Evolutionary conservation across 306 rosid species (phyloP).

Genomic region (Mimosa bimucronata): DNA sequence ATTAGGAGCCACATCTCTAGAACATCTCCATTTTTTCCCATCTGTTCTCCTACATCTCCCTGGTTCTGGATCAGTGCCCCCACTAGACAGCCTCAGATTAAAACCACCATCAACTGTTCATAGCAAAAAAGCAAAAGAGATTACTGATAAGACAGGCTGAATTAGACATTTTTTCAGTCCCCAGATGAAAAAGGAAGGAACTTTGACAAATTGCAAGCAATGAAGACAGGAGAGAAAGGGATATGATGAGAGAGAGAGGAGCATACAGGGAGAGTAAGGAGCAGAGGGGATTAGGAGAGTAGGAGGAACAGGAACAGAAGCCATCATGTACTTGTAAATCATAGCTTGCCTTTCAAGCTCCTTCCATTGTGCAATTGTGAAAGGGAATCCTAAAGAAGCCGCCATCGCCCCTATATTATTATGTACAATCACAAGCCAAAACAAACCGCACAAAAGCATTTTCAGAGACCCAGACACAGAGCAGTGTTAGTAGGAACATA

Average conservation of each 20-base stretch:
- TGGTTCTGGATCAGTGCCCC: conserved; percentile 64
- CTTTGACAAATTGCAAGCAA: conserved; percentile 6
- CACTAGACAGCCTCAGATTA: conserved; percentile 55
- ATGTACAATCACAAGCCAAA: conserved; percentile 33
- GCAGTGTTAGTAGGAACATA: no score
- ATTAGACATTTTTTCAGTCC: conserved; percentile 6
- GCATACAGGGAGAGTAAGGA: conserved; percentile 47
- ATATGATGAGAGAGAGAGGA: neutral
- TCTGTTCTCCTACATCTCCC: conserved; percentile 85
- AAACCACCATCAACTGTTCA: conserved; percentile 53
- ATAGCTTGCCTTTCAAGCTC: conserved; percentile 87
- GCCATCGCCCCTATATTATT: conserved; percentile 64
- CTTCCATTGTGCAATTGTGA: conserved; percentile 78
- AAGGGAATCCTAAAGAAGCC: conserved; percentile 65
- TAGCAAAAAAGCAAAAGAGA: neutral
- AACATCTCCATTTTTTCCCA: conserved; percentile 91
- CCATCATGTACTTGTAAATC: conserved; percentile 88
- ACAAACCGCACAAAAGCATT: neutral
- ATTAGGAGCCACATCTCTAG: conserved; percentile 75
- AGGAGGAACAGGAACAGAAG: conserved; percentile 72
- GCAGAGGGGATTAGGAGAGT: conserved; percentile 56
- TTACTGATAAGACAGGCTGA: neutral
- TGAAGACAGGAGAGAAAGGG: neutral
- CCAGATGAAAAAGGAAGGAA: conserved; percentile 22
- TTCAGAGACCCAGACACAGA: conserved; percentile 37